Evolutionary conservation across 2,329 filamentous ascomycete species (phyloP), one percentile per base, ranked within the genome.

Genomic region (Talaromyces sp.): DNA sequence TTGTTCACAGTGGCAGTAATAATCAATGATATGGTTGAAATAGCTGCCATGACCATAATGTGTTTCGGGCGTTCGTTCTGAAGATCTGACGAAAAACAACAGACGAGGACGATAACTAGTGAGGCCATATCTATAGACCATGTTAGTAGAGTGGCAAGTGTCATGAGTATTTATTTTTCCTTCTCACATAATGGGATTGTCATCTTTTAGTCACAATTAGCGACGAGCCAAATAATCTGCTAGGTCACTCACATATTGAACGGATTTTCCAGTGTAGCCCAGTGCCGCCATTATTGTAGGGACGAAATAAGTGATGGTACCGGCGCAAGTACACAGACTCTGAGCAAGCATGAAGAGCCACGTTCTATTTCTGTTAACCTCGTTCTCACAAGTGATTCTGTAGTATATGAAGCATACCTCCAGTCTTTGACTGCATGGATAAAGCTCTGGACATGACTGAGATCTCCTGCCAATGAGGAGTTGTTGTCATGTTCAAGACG

Each of bases 401-500:
- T 55, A 32, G 19, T 24, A 54, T 55, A 32, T 35, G 35, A 24
- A 43, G 8, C 21, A 48, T 50, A 31, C 35, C 59, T 58, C 55
- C 55, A 54, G 48, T 61, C 59, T 12, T 29, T 48, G 17, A 58
- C 35, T 17, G 59, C 59, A 51, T 48, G 51, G 11, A 51, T 54
- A 32, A 61, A 53, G 50, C 59, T 61, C 51, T 61, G 54, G 41
- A 27, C 24, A 21, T 59, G 57, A 50, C 50, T 55, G 31, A 58
- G 31, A 19, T 58, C 57, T 38, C 57, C 57, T 19, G 57, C 57
- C 24, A 46, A 50, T 19, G 32, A 50, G 12, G 54, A 61, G 55
- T 61, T 57, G 24, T 61, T 52, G 67, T 87, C 85, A 65, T 85
- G 82, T 65, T 85, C 79, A 0, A 87, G 73, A 24, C 85, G 71